Evolutionary conservation across 2,329 filamentous ascomycete species (phyloP).

Genomic region (Botrytis aclada): DNA sequence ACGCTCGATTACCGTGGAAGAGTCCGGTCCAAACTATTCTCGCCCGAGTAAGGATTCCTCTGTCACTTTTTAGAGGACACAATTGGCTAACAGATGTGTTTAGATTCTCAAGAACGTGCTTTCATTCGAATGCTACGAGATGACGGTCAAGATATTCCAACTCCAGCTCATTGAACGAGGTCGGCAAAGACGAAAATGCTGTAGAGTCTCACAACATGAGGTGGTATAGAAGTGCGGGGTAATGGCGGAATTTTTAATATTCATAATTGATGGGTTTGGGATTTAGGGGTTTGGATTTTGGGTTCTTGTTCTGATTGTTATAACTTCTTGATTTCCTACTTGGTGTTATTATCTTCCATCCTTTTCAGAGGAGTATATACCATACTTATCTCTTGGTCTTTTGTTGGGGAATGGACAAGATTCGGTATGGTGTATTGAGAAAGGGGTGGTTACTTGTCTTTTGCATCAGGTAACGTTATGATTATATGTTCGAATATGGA

Average conservation of each 20-base stretch:
- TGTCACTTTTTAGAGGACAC: neutral
- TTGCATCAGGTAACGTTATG: neutral
- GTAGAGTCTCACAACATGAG: constrained; percentile 13
- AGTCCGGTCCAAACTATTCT: constrained; percentile 24
- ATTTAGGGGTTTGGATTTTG: neutral
- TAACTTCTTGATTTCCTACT: neutral
- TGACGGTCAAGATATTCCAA: constrained; percentile 31
- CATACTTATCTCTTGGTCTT: constrained; percentile 2
- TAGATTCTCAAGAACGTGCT: constrained; percentile 31
- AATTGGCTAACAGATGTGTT: constrained; percentile 23
- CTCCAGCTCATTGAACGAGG: constrained; percentile 16
- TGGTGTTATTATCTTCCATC: neutral
- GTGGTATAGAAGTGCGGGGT: constrained; percentile 12
- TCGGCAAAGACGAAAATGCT: neutral
- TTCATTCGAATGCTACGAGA: constrained; percentile 32
- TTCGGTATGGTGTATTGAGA: neutral
- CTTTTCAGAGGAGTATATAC: constrained; percentile 3
- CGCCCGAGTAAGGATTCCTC: constrained; percentile 30
- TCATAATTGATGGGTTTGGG: neutral
- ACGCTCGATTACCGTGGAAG: constrained; percentile 32
- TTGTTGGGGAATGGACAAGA: neutral
- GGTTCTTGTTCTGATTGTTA: neutral
- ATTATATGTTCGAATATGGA: neutral
- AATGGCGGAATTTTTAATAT: neutral
- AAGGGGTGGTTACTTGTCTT: neutral